A percentile compares a stretch with the other conserved stretches of the same genome.
Conservation (phyloP, 164 flowering plant species). For the Brasenia schreberi region DNA sequence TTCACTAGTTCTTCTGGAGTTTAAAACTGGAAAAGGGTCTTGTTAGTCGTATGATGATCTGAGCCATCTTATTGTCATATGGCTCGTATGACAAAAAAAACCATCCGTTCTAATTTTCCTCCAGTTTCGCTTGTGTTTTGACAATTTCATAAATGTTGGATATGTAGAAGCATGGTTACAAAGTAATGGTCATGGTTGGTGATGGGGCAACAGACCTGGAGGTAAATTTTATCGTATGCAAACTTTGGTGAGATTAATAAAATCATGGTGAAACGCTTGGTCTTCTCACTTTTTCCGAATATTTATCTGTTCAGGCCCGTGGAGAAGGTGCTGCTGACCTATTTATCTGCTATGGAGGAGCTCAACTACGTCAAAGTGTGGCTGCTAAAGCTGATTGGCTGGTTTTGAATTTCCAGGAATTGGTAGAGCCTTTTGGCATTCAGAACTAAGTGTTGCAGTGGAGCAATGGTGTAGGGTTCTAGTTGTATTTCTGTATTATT, state of each 20-base stretch:
- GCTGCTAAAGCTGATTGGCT: conserved; percentile 92
- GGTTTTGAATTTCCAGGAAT: conserved; percentile 56
- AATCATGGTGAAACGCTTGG: too few relatives aligned
- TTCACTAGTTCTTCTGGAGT: too few relatives aligned
- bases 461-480: too few relatives aligned
- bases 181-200: conserved; percentile 78
- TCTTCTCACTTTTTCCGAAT: too few relatives aligned
- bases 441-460: not conserved
- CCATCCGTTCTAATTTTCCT: too few relatives aligned
- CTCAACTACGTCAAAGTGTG: conserved; percentile 71
- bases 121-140: not conserved
- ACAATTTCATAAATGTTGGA: not conserved
- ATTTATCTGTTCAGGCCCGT: conserved; percentile 41
- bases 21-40: too few relatives aligned
- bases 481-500: too few relatives aligned
- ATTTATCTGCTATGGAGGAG: conserved; percentile 87
- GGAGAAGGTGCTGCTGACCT: conserved; percentile 91
- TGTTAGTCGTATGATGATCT: not conserved
- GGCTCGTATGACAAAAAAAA: too few relatives aligned
- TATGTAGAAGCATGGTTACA: conserved; percentile 59
- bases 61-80: not conserved
- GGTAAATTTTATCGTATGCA: conserved; percentile 30
- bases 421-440: conserved; percentile 22
- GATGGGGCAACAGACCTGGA: conserved; percentile 99
- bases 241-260: too few relatives aligned